Evolutionary conservation across 345 rosid genomes (phyloP), one percentile per base, ranked within the genome.

Genomic region (Melastoma malabathricum): DNA sequence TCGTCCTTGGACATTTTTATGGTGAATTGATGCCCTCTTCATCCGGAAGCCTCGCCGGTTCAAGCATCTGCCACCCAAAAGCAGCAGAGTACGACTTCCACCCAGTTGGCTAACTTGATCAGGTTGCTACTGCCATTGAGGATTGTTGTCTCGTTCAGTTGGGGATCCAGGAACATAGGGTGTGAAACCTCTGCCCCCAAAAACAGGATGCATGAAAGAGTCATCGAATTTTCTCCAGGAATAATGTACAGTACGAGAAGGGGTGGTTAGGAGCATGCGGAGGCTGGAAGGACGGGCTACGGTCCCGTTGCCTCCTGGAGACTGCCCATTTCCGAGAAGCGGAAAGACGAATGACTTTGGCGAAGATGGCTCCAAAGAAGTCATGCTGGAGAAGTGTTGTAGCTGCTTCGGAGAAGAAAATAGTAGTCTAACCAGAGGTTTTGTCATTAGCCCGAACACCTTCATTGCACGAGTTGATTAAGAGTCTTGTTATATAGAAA

Each of bases 401-500:
- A 34, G 41, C 41, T 34, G 61, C 61, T 74, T 81, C 9, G 75
- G 48, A 0, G 86, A 54, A 47, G 88, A 94, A 56, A 83, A 87
- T 77, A 92, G 66, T 61, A 76, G 55, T 70, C 80, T 80, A 3
- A 92, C 69, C 29, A 92, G 66, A 18, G 97, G 96, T 60, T 92
- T 79, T 2, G 97, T 87, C 71, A 92, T 56, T 68, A 87, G 45
- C 38, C 97, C 97, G 14, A 92, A 92, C 2, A 84, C 95, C 97
- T 92, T 77, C 60, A 65, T 12, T 15, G 7, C 18, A 12, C 4
- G 18, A 25, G 47, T 0, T 15, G 44, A 43, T 15, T 52, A 51
- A 43, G 25, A 57, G 46, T 18, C 34, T 46, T 34, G 10, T 8
- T 34, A 34, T 34, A 34, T 34, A 8, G 41, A 34, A 34, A 34